Evolutionary conservation across 225 moss, liverwort and hornwort genomes (phyloP), one percentile per base, ranked within the genome.

Genomic region (Thuidium tamariscinum): DNA sequence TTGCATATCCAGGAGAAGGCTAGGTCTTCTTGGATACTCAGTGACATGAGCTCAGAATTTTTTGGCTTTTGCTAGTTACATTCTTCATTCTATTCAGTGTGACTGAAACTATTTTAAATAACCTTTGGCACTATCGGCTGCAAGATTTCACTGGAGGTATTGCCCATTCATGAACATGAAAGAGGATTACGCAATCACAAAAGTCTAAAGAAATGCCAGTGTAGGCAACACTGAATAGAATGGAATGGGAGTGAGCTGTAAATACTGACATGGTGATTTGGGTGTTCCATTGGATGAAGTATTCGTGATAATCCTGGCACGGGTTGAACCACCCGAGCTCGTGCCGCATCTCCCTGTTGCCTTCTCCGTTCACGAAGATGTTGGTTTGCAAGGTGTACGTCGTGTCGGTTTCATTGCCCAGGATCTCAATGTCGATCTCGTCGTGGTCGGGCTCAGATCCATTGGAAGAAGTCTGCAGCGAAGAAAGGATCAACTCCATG

Each of bases 361-460:
- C 92, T 3, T 18, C 10, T 13, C 93, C 92, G 48, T 88, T 65
- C 8, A 92, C 86, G 56, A 87, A 93, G 34, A 92, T 72, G 81
- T 93, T 93, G 26, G 92, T 93, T 90, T 93, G 93, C 80, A 93
- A 51, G 4, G 89, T 89, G 80, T 87, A 87, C 17, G 89, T 81
- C 27, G 51, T 51, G 29, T 88, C 92, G 14, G 90, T 85, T 57
- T 77, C 77, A 9, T 93, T 93, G 15, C 93, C 93, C 15, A 93
- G 79, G 13, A 92, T 90, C 79, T 93, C 93, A 22, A 93, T 87
- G 69, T 93, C 93, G 30, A 89, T 87, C 84, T 93, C 93, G 77
- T 93, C 93, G 48, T 93, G 93, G 42, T 62, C 66, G 11, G 46
- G 0, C 70, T 0, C 11, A 20, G 46, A 57, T 2, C 62, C 83